These are phyloP conservation scores for Ustilago curta DNA, from an alignment of 1,284 basidiomycete genomes.

Conservation along the genomic window DNA sequence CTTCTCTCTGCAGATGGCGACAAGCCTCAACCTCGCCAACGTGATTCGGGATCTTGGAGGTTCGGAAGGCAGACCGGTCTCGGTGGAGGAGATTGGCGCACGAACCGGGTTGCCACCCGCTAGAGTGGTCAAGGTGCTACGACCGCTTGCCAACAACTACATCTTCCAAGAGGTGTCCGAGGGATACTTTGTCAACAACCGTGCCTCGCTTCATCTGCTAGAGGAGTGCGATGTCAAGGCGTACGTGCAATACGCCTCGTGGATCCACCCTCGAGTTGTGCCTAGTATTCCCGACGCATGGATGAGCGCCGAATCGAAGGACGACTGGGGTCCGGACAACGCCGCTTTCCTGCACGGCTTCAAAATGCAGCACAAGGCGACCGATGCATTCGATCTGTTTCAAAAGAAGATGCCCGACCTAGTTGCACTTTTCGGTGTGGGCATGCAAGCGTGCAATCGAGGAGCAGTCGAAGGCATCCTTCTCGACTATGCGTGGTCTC, in stretches of 20 bases:
- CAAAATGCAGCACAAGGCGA: slow-evolving; percentile 14
- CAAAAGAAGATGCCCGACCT: slow-evolving; percentile 12
- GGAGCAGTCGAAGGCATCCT: slow-evolving; percentile 17
- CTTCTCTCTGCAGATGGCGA: slow-evolving; percentile 29
- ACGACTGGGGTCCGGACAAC: slow-evolving; percentile 16
- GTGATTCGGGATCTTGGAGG: slow-evolving; percentile 29
- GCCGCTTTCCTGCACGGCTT: slow-evolving; percentile 21
- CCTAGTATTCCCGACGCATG: slow-evolving; percentile 20
- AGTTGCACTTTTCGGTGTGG: slow-evolving; percentile 11
- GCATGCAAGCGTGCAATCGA: slow-evolving; percentile 27
- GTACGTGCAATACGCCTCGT: slow-evolving; percentile 27
- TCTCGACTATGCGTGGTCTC: slow-evolving; percentile 32
- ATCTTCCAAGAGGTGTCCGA: slow-evolving; percentile 31
- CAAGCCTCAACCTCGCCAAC: slow-evolving; percentile 26
- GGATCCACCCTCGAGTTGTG: slow-evolving; percentile 9
- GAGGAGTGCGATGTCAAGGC: slow-evolving; percentile 26
- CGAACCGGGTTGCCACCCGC: slow-evolving; percentile 12
- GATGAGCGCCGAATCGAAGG: slow-evolving; percentile 12
- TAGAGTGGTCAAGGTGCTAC: slow-evolving; percentile 26
- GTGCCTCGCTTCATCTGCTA: slow-evolving; percentile 26
- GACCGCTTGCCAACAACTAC: slow-evolving; percentile 33
- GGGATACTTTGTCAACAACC: slow-evolving; percentile 33
- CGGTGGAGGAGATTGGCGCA: slow-evolving; percentile 17
- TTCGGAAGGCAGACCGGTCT: slow-evolving; percentile 10
- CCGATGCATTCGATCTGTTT: slow-evolving; percentile 11